Percentiles rank a stretch among this genome's conserved stretches.
Conservation (phyloP, 345 rosid genomes). For the Mercurialis annua region DNA sequence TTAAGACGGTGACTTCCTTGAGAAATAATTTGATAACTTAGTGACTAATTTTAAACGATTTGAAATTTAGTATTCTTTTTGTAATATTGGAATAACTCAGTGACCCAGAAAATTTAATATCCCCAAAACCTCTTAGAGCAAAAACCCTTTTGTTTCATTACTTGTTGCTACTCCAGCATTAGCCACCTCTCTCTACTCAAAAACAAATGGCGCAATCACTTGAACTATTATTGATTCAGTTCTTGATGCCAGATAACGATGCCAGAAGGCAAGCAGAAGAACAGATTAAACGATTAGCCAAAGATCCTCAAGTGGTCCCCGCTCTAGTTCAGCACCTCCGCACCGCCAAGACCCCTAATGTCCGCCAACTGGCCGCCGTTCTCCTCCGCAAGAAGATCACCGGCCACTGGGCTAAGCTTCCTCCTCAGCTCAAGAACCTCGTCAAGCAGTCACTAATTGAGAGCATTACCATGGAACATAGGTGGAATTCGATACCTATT, state of each 20-base stretch:
- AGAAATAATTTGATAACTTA: too few relatives aligned
- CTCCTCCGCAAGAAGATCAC: conserved; percentile 99
- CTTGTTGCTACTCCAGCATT: neutral
- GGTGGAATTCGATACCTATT: conserved; percentile 32
- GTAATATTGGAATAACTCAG: too few relatives aligned
- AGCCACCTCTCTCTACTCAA: too few relatives aligned
- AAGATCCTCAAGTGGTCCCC: conserved; percentile 98
- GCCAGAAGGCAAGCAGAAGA: conserved; percentile 98
- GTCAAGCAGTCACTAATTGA: conserved; percentile 89
- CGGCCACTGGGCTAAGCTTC: conserved; percentile 96
- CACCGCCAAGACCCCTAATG: conserved; percentile 97
- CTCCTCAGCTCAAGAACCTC: conserved; percentile 70
- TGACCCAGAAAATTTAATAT: too few relatives aligned
- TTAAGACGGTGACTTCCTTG: too few relatives aligned
- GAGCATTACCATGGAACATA: conserved; percentile 91
- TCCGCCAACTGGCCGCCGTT: conserved; percentile 98
- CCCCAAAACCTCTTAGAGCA: neutral
- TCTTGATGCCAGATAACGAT: conserved; percentile 99
- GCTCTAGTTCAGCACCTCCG: conserved; percentile 96
- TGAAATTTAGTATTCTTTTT: too few relatives aligned
- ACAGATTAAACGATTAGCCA: conserved; percentile 88
- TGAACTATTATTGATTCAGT: conserved; percentile 84
- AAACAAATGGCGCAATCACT: conserved; percentile 81
- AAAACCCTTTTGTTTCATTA: conserved; percentile 1
- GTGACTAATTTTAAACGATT: too few relatives aligned